Percentiles rank a stretch among this genome's conserved stretches.
Evolutionary conservation across 2,329 filamentous ascomycete genomes (phyloP).

Genomic region (Orbilia brochopaga): DNA sequence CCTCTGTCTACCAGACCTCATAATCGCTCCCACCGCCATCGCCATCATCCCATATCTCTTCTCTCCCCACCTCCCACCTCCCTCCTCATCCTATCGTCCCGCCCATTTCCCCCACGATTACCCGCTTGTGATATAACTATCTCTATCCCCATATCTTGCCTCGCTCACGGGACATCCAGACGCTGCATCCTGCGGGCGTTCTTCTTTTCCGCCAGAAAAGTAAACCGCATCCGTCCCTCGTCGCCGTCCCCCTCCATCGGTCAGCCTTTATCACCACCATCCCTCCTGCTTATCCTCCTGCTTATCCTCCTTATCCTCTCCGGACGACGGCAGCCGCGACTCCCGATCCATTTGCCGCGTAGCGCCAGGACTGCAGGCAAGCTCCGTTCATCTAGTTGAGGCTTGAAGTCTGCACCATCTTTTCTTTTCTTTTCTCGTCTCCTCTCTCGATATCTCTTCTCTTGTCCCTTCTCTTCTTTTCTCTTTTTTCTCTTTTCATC

Average conservation of each 20-base stretch:
- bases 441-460: neutral
- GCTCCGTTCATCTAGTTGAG: neutral
- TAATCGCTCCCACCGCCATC: constrained; percentile 15
- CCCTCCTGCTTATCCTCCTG: neutral
- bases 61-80: neutral
- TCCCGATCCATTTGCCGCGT: neutral
- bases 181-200: neutral
- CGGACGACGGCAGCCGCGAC: neutral
- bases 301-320: constrained; percentile 11
- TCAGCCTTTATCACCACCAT: neutral
- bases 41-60: neutral
- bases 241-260: neutral
- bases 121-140: neutral
- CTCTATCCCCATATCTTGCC: neutral
- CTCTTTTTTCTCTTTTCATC: neutral
- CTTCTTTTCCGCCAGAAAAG: neutral
- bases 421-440: neutral
- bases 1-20: no score
- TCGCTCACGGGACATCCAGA: constrained; percentile 7
- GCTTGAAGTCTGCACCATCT: neutral
- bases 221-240: constrained; percentile 9
- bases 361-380: neutral
- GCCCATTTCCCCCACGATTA: neutral
- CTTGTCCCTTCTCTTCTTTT: neutral
- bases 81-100: constrained; percentile 3